phyloP scores from a whole-genome alignment of 768 basidiomycete species.

The Pseudohyphozyma bogoriensis region DNA sequence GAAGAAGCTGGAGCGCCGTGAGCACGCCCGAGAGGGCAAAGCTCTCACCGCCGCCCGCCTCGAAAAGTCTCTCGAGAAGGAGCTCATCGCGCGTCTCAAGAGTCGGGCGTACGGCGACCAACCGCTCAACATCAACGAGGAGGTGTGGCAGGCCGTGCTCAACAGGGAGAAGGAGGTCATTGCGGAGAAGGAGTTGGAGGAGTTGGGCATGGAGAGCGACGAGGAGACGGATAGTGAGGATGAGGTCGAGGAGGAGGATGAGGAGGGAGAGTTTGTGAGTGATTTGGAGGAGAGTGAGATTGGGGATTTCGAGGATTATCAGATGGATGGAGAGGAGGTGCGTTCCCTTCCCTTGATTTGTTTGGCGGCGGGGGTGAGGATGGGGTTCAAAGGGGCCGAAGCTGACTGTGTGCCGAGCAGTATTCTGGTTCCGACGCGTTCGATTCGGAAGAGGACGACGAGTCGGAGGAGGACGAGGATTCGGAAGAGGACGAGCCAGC shows the following conservation, averaged over 20 bases:
- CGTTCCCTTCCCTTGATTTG: background rate
- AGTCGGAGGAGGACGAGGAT: constrained; percentile 39
- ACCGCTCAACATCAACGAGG: constrained; percentile 95
- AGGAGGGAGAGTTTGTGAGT: constrained; percentile 61
- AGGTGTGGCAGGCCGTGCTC: constrained; percentile 83
- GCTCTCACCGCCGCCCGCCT: constrained; percentile 91
- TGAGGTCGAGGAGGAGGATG: constrained; percentile 51
- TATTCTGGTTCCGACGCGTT: constrained; percentile 36
- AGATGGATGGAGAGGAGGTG: constrained; percentile 34
- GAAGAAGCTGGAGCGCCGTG: constrained; percentile 91
- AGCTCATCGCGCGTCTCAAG: constrained; percentile 88
- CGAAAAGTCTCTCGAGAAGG: constrained; percentile 89
- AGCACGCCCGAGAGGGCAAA: constrained; percentile 85
- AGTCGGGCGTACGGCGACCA: constrained; percentile 95
- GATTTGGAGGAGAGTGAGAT: constrained; percentile 58
- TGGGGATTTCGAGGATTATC: constrained; percentile 44
- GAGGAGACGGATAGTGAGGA: constrained; percentile 50
- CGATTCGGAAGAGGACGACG: constrained; percentile 43
- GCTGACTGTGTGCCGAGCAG: background rate
- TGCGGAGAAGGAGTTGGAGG: constrained; percentile 46
- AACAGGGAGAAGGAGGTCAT: constrained; percentile 56
- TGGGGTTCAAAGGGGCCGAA: background rate
- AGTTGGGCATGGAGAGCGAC: constrained; percentile 37
- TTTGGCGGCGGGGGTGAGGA: no score
- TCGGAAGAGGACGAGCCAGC: constrained; percentile 41